These are phyloP conservation scores for Fusarium kyushuense DNA, from an alignment of 2,329 filamentous ascomycete species.

Conservation along the genomic window DNA sequence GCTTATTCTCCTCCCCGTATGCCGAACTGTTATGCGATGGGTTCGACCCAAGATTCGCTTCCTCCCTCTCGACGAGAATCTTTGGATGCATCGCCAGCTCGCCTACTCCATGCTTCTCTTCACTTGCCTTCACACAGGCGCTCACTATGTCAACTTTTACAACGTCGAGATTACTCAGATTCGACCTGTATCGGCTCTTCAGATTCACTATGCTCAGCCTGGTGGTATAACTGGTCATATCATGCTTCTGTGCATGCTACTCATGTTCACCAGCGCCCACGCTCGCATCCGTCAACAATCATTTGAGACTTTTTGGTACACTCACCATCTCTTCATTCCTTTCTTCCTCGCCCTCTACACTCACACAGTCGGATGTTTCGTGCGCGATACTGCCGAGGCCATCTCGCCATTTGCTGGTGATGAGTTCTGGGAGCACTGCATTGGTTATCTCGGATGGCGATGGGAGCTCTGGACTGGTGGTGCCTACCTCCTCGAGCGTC, in stretches of 20 bases:
- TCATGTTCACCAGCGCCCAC: constrained; percentile 98
- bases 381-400: constrained; percentile 79
- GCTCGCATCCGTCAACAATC: constrained; percentile 94
- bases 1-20: constrained; percentile 93
- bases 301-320: constrained; percentile 99
- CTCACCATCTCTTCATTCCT: constrained; percentile 97
- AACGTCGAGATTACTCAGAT: constrained; percentile 91
- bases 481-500: constrained; percentile 86
- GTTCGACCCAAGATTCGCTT: constrained; percentile 88
- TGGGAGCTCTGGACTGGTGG: constrained; percentile 92
- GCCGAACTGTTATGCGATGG: constrained; percentile 86
- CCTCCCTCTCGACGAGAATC: constrained; percentile 93
- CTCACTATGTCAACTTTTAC: constrained; percentile 98
- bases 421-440: constrained; percentile 89
- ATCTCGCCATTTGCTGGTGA: constrained; percentile 87
- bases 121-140: constrained; percentile 78
- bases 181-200: constrained; percentile 80
- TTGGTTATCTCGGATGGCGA: constrained; percentile 96
- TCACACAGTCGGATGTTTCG: constrained; percentile 95
- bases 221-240: constrained; percentile 96
- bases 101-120: constrained; percentile 91
- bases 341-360: constrained; percentile 95
- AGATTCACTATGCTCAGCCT: constrained; percentile 91
- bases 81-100: constrained; percentile 96
- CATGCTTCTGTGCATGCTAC: constrained; percentile 98